Percentiles rank a stretch among this genome's conserved stretches.
These are phyloP conservation scores for Climacium dendroides DNA, from an alignment of 225 moss, liverwort and hornwort species.

Conservation along the genomic window DNA sequence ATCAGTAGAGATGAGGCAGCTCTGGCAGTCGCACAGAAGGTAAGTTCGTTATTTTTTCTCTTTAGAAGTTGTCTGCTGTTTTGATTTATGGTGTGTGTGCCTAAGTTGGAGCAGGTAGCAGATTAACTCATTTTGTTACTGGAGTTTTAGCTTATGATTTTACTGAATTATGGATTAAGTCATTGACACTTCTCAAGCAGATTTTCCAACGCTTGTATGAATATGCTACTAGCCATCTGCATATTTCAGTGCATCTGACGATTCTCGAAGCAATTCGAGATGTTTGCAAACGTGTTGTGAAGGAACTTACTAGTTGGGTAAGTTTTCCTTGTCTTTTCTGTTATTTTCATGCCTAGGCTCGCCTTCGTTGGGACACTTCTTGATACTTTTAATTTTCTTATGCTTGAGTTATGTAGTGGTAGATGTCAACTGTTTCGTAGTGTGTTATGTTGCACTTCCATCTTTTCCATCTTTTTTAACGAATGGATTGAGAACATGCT, in stretches of 20 bases:
- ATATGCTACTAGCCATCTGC: constrained; percentile 59
- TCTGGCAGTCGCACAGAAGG: constrained; percentile 91
- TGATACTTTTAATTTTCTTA: not conserved
- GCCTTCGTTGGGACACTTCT: not conserved
- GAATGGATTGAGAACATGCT: not conserved
- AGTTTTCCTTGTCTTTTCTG: not conserved
- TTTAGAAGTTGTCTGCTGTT: not conserved
- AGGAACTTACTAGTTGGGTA: constrained; percentile 99
- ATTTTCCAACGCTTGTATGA: constrained; percentile 93
- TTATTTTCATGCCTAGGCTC: not conserved
- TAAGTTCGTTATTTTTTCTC: not conserved
- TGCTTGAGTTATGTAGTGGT: not conserved
- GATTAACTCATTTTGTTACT: not conserved
- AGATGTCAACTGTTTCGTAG: not conserved
- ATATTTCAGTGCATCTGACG: constrained; percentile 75
- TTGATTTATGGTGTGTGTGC: not conserved
- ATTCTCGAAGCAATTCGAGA: constrained; percentile 94
- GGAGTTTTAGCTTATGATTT: not conserved
- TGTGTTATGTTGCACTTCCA: not conserved
- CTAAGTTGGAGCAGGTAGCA: not conserved
- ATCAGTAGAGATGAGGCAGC: constrained; percentile 95
- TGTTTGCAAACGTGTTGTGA: constrained; percentile 95
- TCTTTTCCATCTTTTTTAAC: not conserved
- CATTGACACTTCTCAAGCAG: constrained; percentile 29
- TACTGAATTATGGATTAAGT: constrained; percentile 2